Evolutionary conservation across 805 yeast genomes (phyloP).

Genomic region (Schwanniomyces pseudopolymorphus): DNA sequence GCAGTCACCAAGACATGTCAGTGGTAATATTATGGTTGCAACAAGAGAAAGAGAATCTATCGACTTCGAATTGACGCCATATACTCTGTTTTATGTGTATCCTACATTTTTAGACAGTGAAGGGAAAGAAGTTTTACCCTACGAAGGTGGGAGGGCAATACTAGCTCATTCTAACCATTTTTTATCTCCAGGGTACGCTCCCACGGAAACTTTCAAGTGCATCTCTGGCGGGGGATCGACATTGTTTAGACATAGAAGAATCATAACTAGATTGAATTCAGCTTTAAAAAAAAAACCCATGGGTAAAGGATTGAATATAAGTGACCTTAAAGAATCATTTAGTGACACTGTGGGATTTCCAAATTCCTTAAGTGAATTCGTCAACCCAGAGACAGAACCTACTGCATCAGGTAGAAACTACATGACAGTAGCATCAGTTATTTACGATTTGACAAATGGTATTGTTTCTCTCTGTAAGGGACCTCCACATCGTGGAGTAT

Average conservation of each 20-base stretch:
- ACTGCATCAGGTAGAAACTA: too few relatives aligned
- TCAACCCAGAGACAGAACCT: too few relatives aligned
- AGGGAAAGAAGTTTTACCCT: neutral
- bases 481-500: neutral
- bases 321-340: neutral
- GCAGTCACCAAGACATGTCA: neutral
- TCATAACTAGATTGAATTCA: neutral
- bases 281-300: neutral
- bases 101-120: neutral
- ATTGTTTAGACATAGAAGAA: neutral
- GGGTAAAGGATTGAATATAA: neutral
- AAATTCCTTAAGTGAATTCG: neutral
- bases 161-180: neutral
- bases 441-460: too few relatives aligned
- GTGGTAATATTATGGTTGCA: neutral
- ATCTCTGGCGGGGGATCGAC: neutral
- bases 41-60: neutral
- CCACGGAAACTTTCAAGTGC: neutral
- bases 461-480: too few relatives aligned
- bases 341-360: neutral
- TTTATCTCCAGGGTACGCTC: neutral
- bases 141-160: neutral
- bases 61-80: neutral
- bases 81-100: neutral
- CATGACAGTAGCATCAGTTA: too few relatives aligned